Evolutionary conservation across 2,329 filamentous ascomycete species (phyloP), one percentile per base, ranked within the genome.

Genomic region (Fusarium anguioides): DNA sequence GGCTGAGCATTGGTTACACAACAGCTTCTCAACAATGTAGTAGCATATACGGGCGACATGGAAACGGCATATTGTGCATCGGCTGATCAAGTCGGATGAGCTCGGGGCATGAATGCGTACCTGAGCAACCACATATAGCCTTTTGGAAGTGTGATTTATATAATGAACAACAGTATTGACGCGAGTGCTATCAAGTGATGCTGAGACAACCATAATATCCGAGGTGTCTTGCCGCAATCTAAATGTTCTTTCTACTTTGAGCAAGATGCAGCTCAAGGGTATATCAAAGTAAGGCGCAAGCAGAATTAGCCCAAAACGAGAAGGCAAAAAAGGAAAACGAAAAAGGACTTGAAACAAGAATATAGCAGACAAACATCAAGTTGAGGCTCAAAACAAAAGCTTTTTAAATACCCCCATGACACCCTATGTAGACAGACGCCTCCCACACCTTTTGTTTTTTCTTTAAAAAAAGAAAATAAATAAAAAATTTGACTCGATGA

Each of bases 381-480:
- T 64, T 45, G 65, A 61, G 60, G 62, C 62, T 46, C 69, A 37
- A 65, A 65, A 24, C 49, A 72, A 67, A 23, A 73, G 72, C 65
- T 72, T 75, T 75, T 74, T 62, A 73, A 29, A 29, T 39, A 11
- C 37, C 42, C 48, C 36, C 72, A 51, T 63, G 58, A 60, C 59
- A 62, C 66, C 73, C 73, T 64, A 64, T 72, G 72, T 70, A 75
- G 71, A 78, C 76, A 77, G 66, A 68, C 66, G 61, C 66, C 66
- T 59, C 45, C 50, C 66, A 48, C 51, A 41, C 52, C 35, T 36
- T 63, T 36, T 52, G n/a, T n/a, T n/a, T n/a, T n/a, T n/a, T n/a
- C n/a, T n/a, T n/a, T n/a, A n/a, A n/a, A n/a, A n/a, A n/a, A n/a
- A n/a, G n/a, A n/a, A n/a, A n/a, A n/a, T n/a, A n/a, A n/a, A n/a